Evolutionary conservation across 768 basidiomycete genomes (phyloP), one percentile per base, ranked within the genome.

Genomic region (Cubamyces lactineus): DNA sequence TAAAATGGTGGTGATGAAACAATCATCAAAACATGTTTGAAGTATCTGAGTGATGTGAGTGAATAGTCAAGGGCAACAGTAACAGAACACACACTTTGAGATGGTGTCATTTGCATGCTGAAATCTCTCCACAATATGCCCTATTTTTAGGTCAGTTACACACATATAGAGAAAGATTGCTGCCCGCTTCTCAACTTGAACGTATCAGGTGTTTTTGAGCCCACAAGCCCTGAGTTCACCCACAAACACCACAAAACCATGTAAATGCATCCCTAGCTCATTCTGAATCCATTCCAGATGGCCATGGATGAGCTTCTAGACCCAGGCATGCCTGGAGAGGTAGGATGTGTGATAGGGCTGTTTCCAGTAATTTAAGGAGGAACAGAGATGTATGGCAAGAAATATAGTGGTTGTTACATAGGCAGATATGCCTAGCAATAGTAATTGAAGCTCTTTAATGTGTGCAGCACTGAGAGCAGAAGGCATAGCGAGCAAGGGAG

Each of bases 121-220:
- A 65, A 75, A 75, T n/a, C 65, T 42, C 34, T 74, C 72, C 21
- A 62, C 67, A 21, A 70, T 48, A 63, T 71, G 64, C 15, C 63
- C n/a, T 15, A 71, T 49, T 15, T 59, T 51, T 16, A 71, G 39
- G 0, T 67, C 69, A 47, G 67, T 72, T 11, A 68, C 63, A 54
- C 57, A 69, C n/a, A 51, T 64, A 49, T 72, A 73, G 13, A 74
- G 65, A 56, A 71, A 73, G 12, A 74, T 73, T 11, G 68, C 70
- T 2, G 62, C 23, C 59, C 72, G 48, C 57, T 71, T 70, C 23
- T 61, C 19, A 3, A 50, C 17, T 6, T 17, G 17, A 9, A 61
- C n/a, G 19, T 50, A 15, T n/a, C 54, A 11, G 23, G 53, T 59
- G 60, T 59, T 41, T 9, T 40, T 21, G 17, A 40, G 49, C 5